Conservation (phyloP, 2,329 filamentous ascomycete genomes). For the Fusarium xyrophilum region DNA sequence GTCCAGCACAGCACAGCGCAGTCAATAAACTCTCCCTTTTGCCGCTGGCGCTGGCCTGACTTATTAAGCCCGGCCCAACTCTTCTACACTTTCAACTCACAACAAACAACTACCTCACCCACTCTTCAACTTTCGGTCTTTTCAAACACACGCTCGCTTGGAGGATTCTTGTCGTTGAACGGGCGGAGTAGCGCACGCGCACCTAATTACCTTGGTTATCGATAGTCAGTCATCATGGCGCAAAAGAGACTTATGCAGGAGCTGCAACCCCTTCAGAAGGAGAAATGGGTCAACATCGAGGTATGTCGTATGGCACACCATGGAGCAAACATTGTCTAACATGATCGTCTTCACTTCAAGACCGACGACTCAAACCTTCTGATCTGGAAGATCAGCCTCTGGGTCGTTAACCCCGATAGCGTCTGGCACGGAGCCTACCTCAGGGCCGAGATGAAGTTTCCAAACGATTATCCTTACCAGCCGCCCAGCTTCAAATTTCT, state of each 20-base stretch:
- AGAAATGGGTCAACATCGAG: constrained; percentile 93
- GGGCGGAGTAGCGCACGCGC: background rate
- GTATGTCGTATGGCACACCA: constrained; percentile 54
- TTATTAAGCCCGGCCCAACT: constrained; percentile 33
- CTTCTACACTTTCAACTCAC: constrained; percentile 8
- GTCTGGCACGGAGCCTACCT: constrained; percentile 94
- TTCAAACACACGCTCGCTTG: constrained; percentile 10
- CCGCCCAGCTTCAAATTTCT: constrained; percentile 90
- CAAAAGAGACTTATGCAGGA: constrained; percentile 89
- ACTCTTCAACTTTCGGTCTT: background rate
- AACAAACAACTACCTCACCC: constrained; percentile 3
- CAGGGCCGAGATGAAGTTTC: constrained; percentile 86
- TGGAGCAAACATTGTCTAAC: constrained; percentile 1
- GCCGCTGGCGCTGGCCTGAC: constrained; percentile 35
- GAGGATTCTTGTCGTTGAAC: background rate
- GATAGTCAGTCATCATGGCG: constrained; percentile 48
- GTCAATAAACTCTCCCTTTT: constrained; percentile 12
- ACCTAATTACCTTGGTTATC: background rate
- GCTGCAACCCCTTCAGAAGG: constrained; percentile 79
- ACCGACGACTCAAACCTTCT: constrained; percentile 84
- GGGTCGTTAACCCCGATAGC: constrained; percentile 92
- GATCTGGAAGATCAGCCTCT: constrained; percentile 85
- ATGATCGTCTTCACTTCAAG: constrained; percentile 55
- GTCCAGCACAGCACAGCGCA: background rate
- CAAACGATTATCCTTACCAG: constrained; percentile 85